Evolutionary conservation across 164 flowering plant genomes (phyloP), one percentile per base, ranked within the genome.

Genomic region (Vitis vinifera): DNA sequence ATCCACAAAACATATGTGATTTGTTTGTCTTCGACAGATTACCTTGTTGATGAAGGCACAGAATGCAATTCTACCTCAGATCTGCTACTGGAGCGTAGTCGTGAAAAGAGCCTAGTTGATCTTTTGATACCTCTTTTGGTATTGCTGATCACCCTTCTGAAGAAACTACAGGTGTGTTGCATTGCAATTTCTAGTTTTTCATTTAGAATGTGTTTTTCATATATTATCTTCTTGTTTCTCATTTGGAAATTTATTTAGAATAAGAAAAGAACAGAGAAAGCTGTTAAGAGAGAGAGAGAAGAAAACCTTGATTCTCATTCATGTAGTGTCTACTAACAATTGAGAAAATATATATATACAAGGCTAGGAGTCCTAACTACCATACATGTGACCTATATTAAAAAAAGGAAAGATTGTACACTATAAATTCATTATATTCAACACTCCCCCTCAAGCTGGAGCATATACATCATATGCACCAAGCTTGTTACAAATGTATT

Each of bases 41-140:
- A 93, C 80, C 97, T 96, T 67, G 95, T 96, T 72, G 99, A 96
- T 82, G 99, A 96, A 78, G 97, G 97, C 66, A 87, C 88, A 29
- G 98, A 93, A 70, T 77, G 91, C 85, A 93, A 88, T 78, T 85
- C 97, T 62, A 89, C 94, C 23, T 86, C 97, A 68, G 98, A 93
- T 82, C 76, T 96, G 65, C 78, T 96, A 13, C 72, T 85, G 78
- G 99, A 93, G 75, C 93, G 99, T 57, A 90, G 86, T 76, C 95
- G 95, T 68, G 98, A 96, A 71, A 91, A 90, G 78, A 84, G 89
- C 77, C 55, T 96, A 16, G 78, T 90, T 73, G 93, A 91, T 80
- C 91, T 96, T 71, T 72, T 96, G 84, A 79, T 93, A 66, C 99
- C 99, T 67, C 77, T 86, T 53, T 79, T 96, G 67, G 78, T 85